Evolutionary conservation across 441 rosid species (phyloP), one percentile per base, ranked within the genome.

Genomic region (Gossypium lobatum): DNA sequence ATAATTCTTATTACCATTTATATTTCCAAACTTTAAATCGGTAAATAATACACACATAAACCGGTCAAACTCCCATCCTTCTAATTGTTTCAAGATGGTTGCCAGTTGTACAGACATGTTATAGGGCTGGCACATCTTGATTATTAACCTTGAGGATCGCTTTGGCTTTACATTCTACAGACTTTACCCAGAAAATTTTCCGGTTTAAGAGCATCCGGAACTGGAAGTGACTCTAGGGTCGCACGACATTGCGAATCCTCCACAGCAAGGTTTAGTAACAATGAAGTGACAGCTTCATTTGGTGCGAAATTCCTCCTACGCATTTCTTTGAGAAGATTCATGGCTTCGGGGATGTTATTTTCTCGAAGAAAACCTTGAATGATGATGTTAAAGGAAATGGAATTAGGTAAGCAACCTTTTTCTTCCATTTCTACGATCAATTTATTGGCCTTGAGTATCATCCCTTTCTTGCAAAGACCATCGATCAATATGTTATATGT

Each of bases 381-480:
- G 50, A 81, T 18, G 53, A 68, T 73, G 64, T 79, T 76, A 42
- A 74, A 82, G 17, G 76, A 71, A 54, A 78, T 45, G 28, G 70
- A 25, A 53, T 79, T 26, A 0, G 86, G 86, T 39, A 76, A 34
- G 73, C 78, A 79, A 64, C 82, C 86, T 28, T 64, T 72, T 67
- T 73, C 77, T 75, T 76, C 83, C 80, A 76, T 73, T 53, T 82
- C 72, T 57, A 42, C 31, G 34, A 84, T 63, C 71, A 84, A 54
- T 42, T 73, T 73, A 37, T 42, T 71, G n/a, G 83, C 86, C 74
- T 84, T 79, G 8, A 28, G 8, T 55, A 76, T 10, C 77, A 73
- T 62, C 76, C 78, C 72, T 20, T 74, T 39, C 79, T 76, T 76
- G 78, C 83, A 76, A 72, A 83, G 75, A 53, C 76, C 85, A 39